Base-by-base conservation (phyloP, 148 eudicot species). In the Rhododendron mucronatum region DNA sequence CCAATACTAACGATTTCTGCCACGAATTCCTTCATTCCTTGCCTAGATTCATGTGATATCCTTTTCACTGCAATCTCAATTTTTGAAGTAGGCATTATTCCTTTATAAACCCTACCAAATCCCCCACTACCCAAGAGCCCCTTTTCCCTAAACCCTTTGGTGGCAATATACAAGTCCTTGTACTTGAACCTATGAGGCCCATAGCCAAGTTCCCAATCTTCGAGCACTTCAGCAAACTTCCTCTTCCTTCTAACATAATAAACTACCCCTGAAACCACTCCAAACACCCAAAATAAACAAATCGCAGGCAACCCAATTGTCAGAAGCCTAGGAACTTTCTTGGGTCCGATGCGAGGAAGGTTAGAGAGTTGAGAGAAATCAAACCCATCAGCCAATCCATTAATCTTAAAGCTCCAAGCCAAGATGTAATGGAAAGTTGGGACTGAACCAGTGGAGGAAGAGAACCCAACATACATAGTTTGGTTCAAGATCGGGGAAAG, bases 191-290 rank as follows among this genome's bases (percentile, higher is more conserved):
- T 84, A 33, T 92, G 91, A 37, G 91, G 84, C 9, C 90, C 88
- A 55, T 92, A 92, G 20, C 86, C 90, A 51, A 85, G 89, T 82
- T 92, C 94, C 94, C 94, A 92, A 35, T 91, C 92, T 80, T 92
- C 94, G 33, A 89, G 44, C 13, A 89, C 88, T 87, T 92, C 92
- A 39, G 90, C 91, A 44, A 33, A 92, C 26, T 92, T 92, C 82
- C 84, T 92, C 90, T 89, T 89, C 85, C 91, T 87, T 48, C 78
- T 71, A 9, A 89, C 3, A 80, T 84, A 88, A 33, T 48, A 65
- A 57, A 63, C 81, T 3, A 85, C 23, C 1, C 82, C 44, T 39
- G 83, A 63, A 7, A 82, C 23, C 4, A 48, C 47, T 47, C 35
- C 67, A 7, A 55, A 74, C 78, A 78, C 61, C 2, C 41, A 15